A percentile compares a stretch with the other conserved stretches of the same genome.
These are phyloP conservation scores for Ophiostoma australiae DNA, from an alignment of 2,329 filamentous ascomycete species.

Conservation along the genomic window DNA sequence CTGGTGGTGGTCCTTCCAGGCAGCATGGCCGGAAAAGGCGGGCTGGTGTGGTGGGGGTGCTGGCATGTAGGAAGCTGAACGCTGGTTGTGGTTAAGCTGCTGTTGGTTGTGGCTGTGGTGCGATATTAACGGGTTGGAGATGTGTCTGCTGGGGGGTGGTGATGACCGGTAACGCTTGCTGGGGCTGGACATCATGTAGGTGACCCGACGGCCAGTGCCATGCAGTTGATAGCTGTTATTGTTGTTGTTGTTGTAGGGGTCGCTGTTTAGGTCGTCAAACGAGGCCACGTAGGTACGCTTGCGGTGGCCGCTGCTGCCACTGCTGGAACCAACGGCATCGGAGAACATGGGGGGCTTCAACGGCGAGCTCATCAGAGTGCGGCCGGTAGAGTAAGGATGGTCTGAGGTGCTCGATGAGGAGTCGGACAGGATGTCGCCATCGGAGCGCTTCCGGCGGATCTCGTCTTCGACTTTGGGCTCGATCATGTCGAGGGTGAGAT, in stretches of 20 bases:
- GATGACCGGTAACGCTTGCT: slow-evolving; percentile 67
- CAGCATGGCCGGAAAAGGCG: slow-evolving; percentile 42
- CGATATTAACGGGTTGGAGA: slow-evolving; percentile 57
- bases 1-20: slow-evolving; percentile 77
- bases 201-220: slow-evolving; percentile 28
- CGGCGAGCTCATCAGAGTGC: slow-evolving; percentile 74
- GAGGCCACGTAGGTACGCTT: slow-evolving; percentile 59
- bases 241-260: slow-evolving; percentile 26
- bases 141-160: slow-evolving; percentile 57
- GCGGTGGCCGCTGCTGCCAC: slow-evolving; percentile 59
- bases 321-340: slow-evolving; percentile 69
- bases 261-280: slow-evolving; percentile 44
- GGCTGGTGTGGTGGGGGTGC: slow-evolving; percentile 18
- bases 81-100: slow-evolving; percentile 2
- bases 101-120: slow-evolving; percentile 35
- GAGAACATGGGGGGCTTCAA: slow-evolving; percentile 80
- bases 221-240: neutral
- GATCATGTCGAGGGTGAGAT: slow-evolving; percentile 78
- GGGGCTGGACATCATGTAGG: slow-evolving; percentile 44
- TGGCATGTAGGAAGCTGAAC: slow-evolving; percentile 57
- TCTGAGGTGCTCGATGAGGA: slow-evolving; percentile 81
- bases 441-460: slow-evolving; percentile 64
- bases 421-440: slow-evolving; percentile 75
- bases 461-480: slow-evolving; percentile 79
- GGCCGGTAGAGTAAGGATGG: slow-evolving; percentile 58